Evolutionary conservation across 192 early-diverging fungal genomes (phyloP).

Genomic region (Powellomyces hirtus): DNA sequence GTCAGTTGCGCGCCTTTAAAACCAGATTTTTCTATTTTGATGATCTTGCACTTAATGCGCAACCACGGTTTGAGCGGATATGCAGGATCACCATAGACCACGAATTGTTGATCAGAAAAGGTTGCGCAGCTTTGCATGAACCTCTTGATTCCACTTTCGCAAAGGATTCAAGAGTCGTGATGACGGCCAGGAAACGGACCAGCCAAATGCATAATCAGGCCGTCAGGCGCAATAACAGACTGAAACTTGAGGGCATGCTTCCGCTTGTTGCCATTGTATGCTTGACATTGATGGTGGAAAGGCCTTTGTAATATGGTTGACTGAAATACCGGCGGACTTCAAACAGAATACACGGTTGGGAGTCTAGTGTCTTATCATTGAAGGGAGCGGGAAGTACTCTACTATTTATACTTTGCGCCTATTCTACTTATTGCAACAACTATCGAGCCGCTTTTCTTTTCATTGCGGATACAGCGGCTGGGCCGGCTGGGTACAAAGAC

Average conservation of each 20-base stretch:
- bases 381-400: too few species aligned
- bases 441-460: too few species aligned
- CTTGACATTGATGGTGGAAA: background rate
- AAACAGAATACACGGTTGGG: too few species aligned
- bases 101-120: background rate
- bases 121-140: background rate
- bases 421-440: too few species aligned
- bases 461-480: too few species aligned
- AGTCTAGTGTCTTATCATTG: too few species aligned
- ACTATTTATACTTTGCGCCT: too few species aligned
- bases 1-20: background rate
- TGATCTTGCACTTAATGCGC: too few species aligned
- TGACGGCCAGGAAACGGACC: background rate
- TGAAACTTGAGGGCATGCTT: slow-evolving; percentile 1
- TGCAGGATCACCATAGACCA: slow-evolving; percentile 9
- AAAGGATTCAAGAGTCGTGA: background rate
- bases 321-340: too few species aligned
- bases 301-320: too few species aligned
- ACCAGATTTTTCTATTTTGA: too few species aligned
- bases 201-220: background rate
- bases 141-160: background rate
- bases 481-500: too few species aligned
- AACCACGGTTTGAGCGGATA: background rate
- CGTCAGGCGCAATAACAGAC: background rate
- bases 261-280: background rate